Conservation (phyloP, 2,329 filamentous ascomycete genomes). For the Westerdykella ornata region DNA sequence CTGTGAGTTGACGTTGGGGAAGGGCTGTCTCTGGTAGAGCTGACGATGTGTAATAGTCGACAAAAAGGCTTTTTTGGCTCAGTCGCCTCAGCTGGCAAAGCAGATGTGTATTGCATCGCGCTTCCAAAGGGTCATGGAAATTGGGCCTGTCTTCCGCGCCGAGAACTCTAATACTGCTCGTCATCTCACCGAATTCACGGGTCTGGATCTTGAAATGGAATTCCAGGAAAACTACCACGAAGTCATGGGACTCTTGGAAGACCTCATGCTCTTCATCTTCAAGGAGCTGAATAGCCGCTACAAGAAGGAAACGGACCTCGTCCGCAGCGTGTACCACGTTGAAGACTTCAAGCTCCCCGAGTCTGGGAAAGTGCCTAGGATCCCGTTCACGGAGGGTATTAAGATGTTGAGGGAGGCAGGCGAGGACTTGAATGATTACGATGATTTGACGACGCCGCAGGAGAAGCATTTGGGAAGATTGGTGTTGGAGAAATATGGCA, state of each 20-base stretch:
- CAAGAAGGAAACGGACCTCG: conserved; percentile 63
- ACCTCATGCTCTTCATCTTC: conserved; percentile 73
- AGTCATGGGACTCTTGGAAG: conserved; percentile 64
- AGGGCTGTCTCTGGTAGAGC: no score
- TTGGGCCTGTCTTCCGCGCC: conserved; percentile 77
- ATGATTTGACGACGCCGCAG: conserved; percentile 74
- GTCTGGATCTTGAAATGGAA: conserved; percentile 86
- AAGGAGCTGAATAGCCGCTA: conserved; percentile 62
- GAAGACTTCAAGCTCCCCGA: conserved; percentile 71
- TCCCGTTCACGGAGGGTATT: conserved; percentile 73
- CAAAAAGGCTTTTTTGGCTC: conserved; percentile 70
- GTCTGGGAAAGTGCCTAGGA: conserved; percentile 64
- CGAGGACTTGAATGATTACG: conserved; percentile 67
- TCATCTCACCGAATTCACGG: conserved; percentile 84
- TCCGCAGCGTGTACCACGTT: conserved; percentile 66
- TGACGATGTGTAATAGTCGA: conserved; percentile 36
- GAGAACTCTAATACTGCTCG: conserved; percentile 79
- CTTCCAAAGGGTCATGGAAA: conserved; percentile 69
- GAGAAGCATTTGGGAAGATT: conserved; percentile 85
- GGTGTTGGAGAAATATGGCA: conserved; percentile 80
- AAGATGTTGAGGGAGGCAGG: conserved; percentile 70
- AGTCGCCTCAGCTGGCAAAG: conserved; percentile 82
- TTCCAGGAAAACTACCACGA: conserved; percentile 73
- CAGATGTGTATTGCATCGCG: conserved; percentile 77
- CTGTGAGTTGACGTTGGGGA: conserved; percentile 45